Base-by-base conservation (phyloP, 768 basidiomycete species). In the Trametes punicea region DNA sequence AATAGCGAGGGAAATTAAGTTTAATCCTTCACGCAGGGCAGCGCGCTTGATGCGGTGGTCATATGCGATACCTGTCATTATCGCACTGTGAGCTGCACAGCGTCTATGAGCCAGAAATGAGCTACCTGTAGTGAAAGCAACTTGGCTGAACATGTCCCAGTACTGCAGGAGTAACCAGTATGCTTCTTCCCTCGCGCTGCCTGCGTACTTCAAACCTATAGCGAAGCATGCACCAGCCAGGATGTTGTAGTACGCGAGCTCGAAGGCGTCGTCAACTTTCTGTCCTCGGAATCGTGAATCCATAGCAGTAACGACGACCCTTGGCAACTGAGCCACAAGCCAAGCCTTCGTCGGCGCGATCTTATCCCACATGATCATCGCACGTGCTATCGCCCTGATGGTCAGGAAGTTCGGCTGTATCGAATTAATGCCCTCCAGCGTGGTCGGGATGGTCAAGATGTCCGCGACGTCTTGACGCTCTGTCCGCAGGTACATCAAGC, bases 231-330 rank as follows among this genome's bases (percentile, higher is more conserved):
- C 87, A 2, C 92, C 96, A 2, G 94, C 86, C 30, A 96, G 71
- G 57, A 98, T 88, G 67, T 96, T 89, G 72, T 90, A 91, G 70
- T 94, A 91, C 0, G 94, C 96, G 51, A 97, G 70, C 65, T 98
- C 93, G 61, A 87, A 79, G 13, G 88, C 81, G 55, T 90, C 85
- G 52, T 89, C 83, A 13, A 83, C 71, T 7, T 68, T 66, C 60
- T 79, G 80, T 23, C 78, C 80, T 29, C 63, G 63, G 21, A 77
- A 73, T 21, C 73, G 70, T n/a, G 71, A 70, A 38, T 88, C 80
- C 63, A 88, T 79, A 1, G 83, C 82, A 11, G 75, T 74, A 27
- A 75, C 73, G 57, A 96, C 85, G 11, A 85, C 76, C 2, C 65
- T 57, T 0, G 96, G 96, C 27, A 98, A 73, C 63, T 92, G 88